A percentile compares a stretch with the other conserved stretches of the same genome.
phyloP scores from a whole-genome alignment of 305 asterid species.

The Coffea humblotiana region DNA sequence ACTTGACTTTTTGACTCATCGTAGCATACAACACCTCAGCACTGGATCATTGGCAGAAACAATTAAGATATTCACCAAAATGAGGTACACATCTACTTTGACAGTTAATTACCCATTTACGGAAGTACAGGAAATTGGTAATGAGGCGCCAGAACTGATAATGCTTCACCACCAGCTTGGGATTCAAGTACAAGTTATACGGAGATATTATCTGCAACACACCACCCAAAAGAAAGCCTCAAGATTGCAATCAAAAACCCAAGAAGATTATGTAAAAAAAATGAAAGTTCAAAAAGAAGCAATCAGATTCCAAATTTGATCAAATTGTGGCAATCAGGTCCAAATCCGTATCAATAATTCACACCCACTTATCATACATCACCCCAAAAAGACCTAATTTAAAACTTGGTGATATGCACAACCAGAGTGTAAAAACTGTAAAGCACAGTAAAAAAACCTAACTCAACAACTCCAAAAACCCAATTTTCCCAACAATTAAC shows the following conservation, averaged over 20 bases:
- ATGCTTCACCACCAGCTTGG: conserved; percentile 82
- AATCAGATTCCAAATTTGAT: conserved; percentile 2
- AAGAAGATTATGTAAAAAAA: too few relatives aligned
- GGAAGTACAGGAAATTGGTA: conserved; percentile 88
- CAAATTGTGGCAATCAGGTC: background rate
- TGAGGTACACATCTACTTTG: conserved; percentile 1
- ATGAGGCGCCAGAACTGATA: conserved; percentile 92
- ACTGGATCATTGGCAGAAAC: background rate
- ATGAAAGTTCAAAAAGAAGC: too few relatives aligned
- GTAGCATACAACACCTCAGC: background rate
- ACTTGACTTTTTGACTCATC: too few relatives aligned
- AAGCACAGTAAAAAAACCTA: background rate
- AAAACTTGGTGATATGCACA: background rate
- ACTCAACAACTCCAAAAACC: background rate
- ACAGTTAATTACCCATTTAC: conserved; percentile 80
- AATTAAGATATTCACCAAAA: background rate
- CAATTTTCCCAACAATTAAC: background rate
- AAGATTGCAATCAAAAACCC: background rate
- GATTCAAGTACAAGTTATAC: conserved; percentile 84
- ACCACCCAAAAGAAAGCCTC: background rate
- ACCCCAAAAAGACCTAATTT: background rate
- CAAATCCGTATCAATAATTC: background rate
- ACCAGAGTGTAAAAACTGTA: background rate
- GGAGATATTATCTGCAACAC: conserved; percentile 96
- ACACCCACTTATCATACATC: background rate